Conservation (phyloP, 2,329 filamentous ascomycete genomes). For the Pestalotiopsis sp. region DNA sequence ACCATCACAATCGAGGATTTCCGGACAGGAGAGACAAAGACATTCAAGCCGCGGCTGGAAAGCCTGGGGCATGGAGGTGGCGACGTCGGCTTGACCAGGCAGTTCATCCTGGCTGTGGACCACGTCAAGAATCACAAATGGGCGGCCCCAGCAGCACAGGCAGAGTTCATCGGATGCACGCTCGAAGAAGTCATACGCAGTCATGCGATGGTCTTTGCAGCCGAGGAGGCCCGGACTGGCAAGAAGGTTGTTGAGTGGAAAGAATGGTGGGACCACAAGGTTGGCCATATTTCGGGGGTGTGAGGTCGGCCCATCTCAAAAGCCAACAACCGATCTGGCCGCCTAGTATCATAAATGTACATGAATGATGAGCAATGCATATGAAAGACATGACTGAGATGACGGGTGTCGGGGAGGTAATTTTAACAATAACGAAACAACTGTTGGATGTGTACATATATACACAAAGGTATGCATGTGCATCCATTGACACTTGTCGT, state of each 20-base stretch:
- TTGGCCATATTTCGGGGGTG: slow-evolving; percentile 30
- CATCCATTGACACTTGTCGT: not conserved
- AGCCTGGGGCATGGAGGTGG: slow-evolving; percentile 72
- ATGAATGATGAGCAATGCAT: too few relatives aligned
- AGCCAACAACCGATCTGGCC: too few relatives aligned
- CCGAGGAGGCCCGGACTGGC: slow-evolving; percentile 77
- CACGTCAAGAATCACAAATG: slow-evolving; percentile 73
- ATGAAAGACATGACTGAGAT: too few relatives aligned
- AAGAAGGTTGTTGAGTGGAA: slow-evolving; percentile 74
- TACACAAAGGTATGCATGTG: not conserved
- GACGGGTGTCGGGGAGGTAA: too few relatives aligned
- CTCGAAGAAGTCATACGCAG: slow-evolving; percentile 86
- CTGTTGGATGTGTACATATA: too few relatives aligned
- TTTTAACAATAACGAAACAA: too few relatives aligned
- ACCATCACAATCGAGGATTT: slow-evolving; percentile 79
- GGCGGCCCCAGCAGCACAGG: slow-evolving; percentile 71
- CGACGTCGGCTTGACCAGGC: slow-evolving; percentile 75
- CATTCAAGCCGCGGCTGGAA: slow-evolving; percentile 62
- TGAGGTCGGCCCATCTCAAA: not conserved
- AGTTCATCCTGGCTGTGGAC: slow-evolving; percentile 82
- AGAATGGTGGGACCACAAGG: slow-evolving; percentile 70
- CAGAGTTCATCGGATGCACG: slow-evolving; percentile 75
- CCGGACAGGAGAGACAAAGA: slow-evolving; percentile 52
- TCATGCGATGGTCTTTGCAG: slow-evolving; percentile 91
- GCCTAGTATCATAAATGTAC: too few relatives aligned